Conservation (phyloP, 2,329 filamentous ascomycete species). For the Lasiodiplodia sp. region DNA sequence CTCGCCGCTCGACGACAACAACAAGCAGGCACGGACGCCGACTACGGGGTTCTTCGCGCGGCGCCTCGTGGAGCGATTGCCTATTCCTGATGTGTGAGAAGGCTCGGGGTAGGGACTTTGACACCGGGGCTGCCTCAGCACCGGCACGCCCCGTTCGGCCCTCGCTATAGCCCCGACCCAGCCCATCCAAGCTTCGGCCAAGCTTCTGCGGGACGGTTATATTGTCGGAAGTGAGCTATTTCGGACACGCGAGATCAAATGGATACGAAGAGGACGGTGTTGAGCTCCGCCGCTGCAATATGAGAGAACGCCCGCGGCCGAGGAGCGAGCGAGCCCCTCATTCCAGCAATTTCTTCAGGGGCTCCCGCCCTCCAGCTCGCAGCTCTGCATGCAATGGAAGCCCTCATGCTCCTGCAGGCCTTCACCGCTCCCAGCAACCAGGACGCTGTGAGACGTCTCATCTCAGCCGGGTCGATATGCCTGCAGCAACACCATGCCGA, state of each 20-base stretch:
- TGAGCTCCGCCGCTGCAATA: neutral
- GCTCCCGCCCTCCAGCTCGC: neutral
- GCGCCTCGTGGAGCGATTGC: constrained; percentile 8
- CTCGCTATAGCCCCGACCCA: neutral
- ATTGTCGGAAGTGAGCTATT: constrained; percentile 3
- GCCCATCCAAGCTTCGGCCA: constrained; percentile 22
- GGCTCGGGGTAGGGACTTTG: constrained; percentile 6
- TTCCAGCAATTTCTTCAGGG: constrained; percentile 4
- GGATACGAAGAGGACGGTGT: neutral
- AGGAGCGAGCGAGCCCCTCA: neutral
- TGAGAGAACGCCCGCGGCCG: neutral
- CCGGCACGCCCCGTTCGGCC: constrained; percentile 6
- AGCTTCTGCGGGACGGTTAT: constrained; percentile 5
- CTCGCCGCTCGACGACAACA: neutral
- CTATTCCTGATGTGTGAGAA: constrained; percentile 1
- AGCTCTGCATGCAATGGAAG: neutral
- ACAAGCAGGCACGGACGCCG: neutral
- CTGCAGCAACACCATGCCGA: constrained; percentile 18
- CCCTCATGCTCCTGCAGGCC: too few relatives aligned
- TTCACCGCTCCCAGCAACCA: constrained; percentile 9
- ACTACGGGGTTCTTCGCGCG: neutral
- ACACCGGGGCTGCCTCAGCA: constrained; percentile 25
- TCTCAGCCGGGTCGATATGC: constrained; percentile 18
- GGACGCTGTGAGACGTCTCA: constrained; percentile 27
- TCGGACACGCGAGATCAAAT: constrained; percentile 9